A percentile compares a stretch with the other conserved stretches of the same genome.
Evolutionary conservation across 345 rosid species (phyloP).

Genomic region (Euphorbia pulcherrima): DNA sequence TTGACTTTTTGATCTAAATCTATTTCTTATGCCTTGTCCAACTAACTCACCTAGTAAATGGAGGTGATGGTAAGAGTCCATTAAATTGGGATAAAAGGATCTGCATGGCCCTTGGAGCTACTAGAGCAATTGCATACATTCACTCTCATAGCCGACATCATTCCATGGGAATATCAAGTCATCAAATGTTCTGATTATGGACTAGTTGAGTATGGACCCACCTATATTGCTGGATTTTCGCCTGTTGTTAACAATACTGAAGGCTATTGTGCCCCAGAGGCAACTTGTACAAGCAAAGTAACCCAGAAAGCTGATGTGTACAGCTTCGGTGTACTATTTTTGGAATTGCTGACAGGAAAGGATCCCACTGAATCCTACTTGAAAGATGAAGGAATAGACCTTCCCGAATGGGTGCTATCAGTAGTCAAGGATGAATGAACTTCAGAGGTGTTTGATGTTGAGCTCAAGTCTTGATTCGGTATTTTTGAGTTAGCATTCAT

Average conservation of each 20-base stretch:
- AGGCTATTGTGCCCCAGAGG: constrained; percentile 46
- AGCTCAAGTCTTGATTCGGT: constrained; percentile 44
- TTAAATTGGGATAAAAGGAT: neutral
- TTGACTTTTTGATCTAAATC: too few species aligned
- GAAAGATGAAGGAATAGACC: constrained; percentile 47
- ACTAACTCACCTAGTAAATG: constrained; percentile 17
- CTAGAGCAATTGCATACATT: constrained; percentile 15
- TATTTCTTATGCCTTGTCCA: too few species aligned
- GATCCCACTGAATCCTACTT: constrained; percentile 33
- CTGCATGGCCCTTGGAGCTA: neutral
- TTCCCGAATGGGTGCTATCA: constrained; percentile 47
- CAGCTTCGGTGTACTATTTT: constrained; percentile 41
- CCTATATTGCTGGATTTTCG: constrained; percentile 27
- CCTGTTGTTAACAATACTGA: constrained; percentile 30
- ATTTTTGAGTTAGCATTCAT: constrained; percentile 41
- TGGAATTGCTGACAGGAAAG: constrained; percentile 45
- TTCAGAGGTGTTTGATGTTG: constrained; percentile 40
- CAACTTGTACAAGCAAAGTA: constrained; percentile 37
- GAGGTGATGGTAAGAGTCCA: neutral
- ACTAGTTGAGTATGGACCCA: too few species aligned
- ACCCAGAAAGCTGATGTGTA: constrained; percentile 48
- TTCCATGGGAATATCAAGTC: constrained; percentile 52
- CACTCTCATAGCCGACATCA: constrained; percentile 32
- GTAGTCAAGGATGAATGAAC: constrained; percentile 45
- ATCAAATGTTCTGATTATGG: constrained; percentile 45